A percentile compares a stretch with the other conserved stretches of the same genome.
Evolutionary conservation across 2,329 filamentous ascomycete species (phyloP).

Genomic region (Grosmannia penicillata): DNA sequence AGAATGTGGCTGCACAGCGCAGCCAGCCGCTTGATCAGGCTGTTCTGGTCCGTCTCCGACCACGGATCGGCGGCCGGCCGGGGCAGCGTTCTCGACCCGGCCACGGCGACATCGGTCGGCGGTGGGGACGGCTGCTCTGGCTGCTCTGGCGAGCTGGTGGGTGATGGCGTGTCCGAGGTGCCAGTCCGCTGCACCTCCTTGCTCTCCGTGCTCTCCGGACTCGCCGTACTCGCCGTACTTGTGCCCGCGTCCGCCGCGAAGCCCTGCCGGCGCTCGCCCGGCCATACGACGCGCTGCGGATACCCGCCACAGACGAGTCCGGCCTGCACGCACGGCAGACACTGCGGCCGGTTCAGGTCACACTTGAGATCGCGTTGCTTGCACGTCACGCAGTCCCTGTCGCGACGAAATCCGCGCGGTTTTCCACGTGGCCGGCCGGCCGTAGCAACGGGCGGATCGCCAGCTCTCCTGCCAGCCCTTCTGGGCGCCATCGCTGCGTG

Average conservation of each 20-base stretch:
- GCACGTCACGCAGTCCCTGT: slow-evolving; percentile 11
- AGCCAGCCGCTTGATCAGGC: slow-evolving; percentile 8
- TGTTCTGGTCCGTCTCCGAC: slow-evolving; percentile 8
- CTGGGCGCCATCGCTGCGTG: neutral
- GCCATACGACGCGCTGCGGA: slow-evolving; percentile 18
- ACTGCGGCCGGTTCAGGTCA: slow-evolving; percentile 11
- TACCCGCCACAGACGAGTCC: slow-evolving; percentile 17
- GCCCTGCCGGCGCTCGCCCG: slow-evolving; percentile 3
- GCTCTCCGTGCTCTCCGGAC: no score
- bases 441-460: neutral
- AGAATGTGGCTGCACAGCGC: slow-evolving; percentile 9
- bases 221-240: neutral
- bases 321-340: slow-evolving; percentile 12
- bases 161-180: no score
- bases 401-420: slow-evolving; percentile 9
- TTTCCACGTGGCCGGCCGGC: slow-evolving; percentile 2
- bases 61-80: no score
- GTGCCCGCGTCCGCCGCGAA: neutral
- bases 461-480: neutral
- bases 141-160: no score
- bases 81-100: no score
- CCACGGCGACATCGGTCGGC: no score
- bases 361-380: slow-evolving; percentile 10
- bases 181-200: no score
- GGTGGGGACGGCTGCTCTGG: neutral